These are phyloP conservation scores for Mortierella alpina DNA, from an alignment of 192 early-diverging fungal species.

Conservation along the genomic window DNA sequence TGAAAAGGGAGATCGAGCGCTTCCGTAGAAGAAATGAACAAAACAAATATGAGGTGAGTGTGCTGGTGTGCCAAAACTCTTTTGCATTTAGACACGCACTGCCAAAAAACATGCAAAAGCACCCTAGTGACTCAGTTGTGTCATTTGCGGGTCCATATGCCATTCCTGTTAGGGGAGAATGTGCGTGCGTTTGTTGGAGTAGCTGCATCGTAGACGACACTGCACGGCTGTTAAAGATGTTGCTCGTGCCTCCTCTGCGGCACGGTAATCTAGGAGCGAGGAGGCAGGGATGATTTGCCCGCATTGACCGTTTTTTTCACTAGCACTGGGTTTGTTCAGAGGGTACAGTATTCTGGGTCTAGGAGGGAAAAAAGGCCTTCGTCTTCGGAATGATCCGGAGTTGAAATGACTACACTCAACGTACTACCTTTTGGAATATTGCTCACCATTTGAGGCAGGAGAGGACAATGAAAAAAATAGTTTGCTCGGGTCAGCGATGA, in stretches of 20 bases:
- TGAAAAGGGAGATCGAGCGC: too few relatives aligned
- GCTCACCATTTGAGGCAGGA: slow-evolving; percentile 41
- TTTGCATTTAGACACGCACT: too few relatives aligned
- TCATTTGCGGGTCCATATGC: too few relatives aligned
- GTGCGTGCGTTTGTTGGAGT: neutral
- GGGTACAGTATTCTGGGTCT: neutral
- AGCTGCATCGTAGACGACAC: neutral
- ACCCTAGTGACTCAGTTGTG: too few relatives aligned
- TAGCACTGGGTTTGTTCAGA: neutral
- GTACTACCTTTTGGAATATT: slow-evolving; percentile 7
- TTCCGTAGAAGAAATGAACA: too few relatives aligned
- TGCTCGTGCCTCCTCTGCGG: too few relatives aligned
- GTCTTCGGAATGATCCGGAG: slow-evolving; percentile 22
- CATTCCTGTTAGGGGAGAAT: neutral
- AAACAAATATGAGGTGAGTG: too few relatives aligned
- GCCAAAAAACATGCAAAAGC: too few relatives aligned
- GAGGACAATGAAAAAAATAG: neutral
- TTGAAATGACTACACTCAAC: neutral
- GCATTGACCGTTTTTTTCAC: slow-evolving; percentile 8
- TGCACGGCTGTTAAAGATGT: neutral
- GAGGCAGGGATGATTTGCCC: neutral
- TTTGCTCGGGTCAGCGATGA: neutral
- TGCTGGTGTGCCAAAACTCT: too few relatives aligned
- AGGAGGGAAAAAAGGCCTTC: neutral
- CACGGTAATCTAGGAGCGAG: neutral